Evolutionary conservation across 73 alveolate species (phyloP), one percentile per base, ranked within the genome.

Genomic region (Symbiodinium natans): DNA sequence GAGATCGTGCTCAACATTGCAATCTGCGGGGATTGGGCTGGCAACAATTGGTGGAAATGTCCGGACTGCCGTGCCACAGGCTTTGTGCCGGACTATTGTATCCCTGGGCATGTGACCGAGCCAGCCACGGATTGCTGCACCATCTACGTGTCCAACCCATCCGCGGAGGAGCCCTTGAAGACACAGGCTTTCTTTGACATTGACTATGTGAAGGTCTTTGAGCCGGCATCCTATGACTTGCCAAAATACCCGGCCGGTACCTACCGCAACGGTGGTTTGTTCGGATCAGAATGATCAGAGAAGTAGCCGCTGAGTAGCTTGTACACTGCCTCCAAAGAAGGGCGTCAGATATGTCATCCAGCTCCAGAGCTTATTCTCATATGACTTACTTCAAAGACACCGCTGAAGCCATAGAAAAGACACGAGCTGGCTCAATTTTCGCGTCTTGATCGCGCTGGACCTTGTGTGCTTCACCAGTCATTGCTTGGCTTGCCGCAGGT

Each of bases 41-140:
- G 97, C 52, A 90, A 90, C 33, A n/a, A 77, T 0, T 90, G 97
- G 97, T 90, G 46, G 36, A 54, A 36, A 11, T 71, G 97, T 39
- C 89, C 68, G 59, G 88, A 68, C 25, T 90, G 97, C 88, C 46
- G 48, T 6, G 97, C 97, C 5, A 90, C 97, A 6, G 97, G 97
- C 74, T 90, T 71, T 38, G 75, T 90, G 77, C 97, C 97, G 17
- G 80, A 90, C 83, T 90, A 90, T 46, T 90, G 97, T 77, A 90
- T 90, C 43, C 97, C 97, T n/a, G 97, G 97, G 25, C 97, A 90
- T 73, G 97, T 90, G 54, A 90, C 97, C 6, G 97, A 90, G 56
- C 97, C 97, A 19, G 97, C 97, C 73, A 90, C 97, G 75, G 97
- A 90, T 42, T 90, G 97, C 77, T 90, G 97, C 41, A 90, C 97